A percentile compares a stretch with the other conserved stretches of the same genome.
Conservation (phyloP, 441 rosid genomes). For the Erodium trifolium region DNA sequence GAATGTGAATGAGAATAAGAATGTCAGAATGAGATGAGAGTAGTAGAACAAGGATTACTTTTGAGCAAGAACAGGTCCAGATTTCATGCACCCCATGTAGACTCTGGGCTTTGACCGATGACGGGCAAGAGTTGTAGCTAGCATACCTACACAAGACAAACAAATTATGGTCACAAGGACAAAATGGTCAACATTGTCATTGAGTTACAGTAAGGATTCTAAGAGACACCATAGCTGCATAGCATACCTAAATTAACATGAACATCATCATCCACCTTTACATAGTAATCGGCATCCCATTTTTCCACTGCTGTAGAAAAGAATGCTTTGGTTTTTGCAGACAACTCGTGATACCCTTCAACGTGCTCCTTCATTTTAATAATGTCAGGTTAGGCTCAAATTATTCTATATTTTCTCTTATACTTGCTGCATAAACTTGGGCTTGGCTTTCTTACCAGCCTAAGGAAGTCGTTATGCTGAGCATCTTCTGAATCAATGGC, state of each 20-base stretch:
- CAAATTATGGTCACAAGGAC: neutral
- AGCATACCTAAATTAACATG: slow-evolving; percentile 84
- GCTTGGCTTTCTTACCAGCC: slow-evolving; percentile 49
- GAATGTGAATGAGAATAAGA: too few species aligned
- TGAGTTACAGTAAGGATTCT: neutral
- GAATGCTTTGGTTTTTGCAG: slow-evolving; percentile 87
- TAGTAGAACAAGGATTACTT: slow-evolving; percentile 39
- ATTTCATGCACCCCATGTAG: slow-evolving; percentile 91
- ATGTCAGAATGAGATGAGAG: too few species aligned
- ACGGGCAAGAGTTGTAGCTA: slow-evolving; percentile 73
- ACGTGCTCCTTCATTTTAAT: slow-evolving; percentile 58
- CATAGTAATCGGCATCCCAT: slow-evolving; percentile 89
- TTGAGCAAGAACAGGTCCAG: slow-evolving; percentile 90
- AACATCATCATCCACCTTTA: slow-evolving; percentile 96
- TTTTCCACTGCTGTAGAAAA: slow-evolving; percentile 79
- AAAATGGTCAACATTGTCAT: neutral
- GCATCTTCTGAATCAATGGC: slow-evolving; percentile 92
- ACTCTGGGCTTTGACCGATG: slow-evolving; percentile 87
- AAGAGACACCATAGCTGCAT: neutral
- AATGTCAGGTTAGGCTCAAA: slow-evolving; percentile 8
- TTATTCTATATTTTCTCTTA: neutral
- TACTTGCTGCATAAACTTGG: neutral
- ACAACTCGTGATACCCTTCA: slow-evolving; percentile 93
- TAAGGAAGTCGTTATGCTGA: slow-evolving; percentile 89
- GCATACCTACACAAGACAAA: slow-evolving; percentile 42